phyloP scores from a whole-genome alignment of 2,329 filamentous ascomycete genomes.

The Curvularia lunata region DNA sequence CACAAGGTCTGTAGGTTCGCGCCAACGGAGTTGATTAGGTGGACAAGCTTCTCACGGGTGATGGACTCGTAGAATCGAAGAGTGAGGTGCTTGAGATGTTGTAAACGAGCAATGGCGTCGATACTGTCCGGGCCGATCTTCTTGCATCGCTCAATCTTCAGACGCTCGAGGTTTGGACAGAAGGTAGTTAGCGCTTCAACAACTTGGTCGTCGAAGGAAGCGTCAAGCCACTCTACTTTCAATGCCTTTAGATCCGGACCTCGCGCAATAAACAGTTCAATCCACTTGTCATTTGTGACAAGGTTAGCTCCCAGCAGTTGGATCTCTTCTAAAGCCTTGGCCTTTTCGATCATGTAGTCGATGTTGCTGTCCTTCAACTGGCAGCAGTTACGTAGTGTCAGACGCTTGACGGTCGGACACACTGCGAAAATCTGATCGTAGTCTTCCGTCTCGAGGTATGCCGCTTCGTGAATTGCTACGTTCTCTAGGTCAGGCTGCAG shows the following conservation, averaged over 20 bases:
- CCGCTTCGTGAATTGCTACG: constrained; percentile 67
- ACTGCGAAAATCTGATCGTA: constrained; percentile 80
- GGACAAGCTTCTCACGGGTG: constrained; percentile 63
- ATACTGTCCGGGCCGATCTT: constrained; percentile 72
- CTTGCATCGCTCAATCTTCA: constrained; percentile 85
- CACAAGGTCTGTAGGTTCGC: constrained; percentile 76
- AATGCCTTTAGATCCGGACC: constrained; percentile 70
- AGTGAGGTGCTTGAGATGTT: constrained; percentile 74
- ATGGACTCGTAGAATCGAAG: constrained; percentile 69
- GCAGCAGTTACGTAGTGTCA: constrained; percentile 83
- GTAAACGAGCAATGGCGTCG: constrained; percentile 66
- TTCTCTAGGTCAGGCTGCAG: constrained; percentile 60
- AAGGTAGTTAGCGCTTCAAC: constrained; percentile 66
- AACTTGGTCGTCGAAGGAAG: constrained; percentile 75
- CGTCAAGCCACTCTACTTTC: constrained; percentile 84
- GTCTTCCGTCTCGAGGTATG: constrained; percentile 74
- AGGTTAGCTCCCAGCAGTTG: constrained; percentile 87
- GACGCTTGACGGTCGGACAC: constrained; percentile 69
- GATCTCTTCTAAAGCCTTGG: constrained; percentile 71
- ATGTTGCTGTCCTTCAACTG: constrained; percentile 88
- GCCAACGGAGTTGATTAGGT: constrained; percentile 69
- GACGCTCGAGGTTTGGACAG: constrained; percentile 71
- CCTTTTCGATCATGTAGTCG: constrained; percentile 77
- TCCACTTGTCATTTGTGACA: constrained; percentile 77
- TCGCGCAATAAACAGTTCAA: constrained; percentile 68